Base-by-base conservation (phyloP, 2,329 filamentous ascomycete genomes). In the Diaporthe batatas region DNA sequence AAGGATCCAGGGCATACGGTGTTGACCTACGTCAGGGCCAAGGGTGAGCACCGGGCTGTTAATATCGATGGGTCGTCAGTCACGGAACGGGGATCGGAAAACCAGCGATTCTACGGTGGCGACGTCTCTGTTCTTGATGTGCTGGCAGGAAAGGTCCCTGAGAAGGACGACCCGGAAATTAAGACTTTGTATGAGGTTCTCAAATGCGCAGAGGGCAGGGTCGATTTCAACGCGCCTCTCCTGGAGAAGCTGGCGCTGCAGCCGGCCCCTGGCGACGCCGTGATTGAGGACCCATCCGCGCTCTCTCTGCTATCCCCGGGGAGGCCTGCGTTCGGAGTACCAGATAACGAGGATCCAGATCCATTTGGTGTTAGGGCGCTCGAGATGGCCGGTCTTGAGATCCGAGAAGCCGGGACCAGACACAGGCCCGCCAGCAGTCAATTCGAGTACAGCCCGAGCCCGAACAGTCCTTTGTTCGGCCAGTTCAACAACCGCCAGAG, bases 281-380 rank as follows among this genome's bases (percentile, higher is more conserved):
- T 86, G 73, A 87, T 90, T 75, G 86, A 88, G 64, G 84, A 88
- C 0, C 81, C 75, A 65, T 42, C 71, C 18, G 57, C 47, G 32
- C 73, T 79, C 72, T 76, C 80, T 32, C 78, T 77, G 68, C 76
- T 71, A 25, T 81, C 79, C 71, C 87, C 80, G 62, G 84, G 77
- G 75, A 82, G 73, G 10, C 77, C 86, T 39, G 84, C 84, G 2
- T 98, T 98, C 83, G 95, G 95, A 2, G 86, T 98, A 21, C 95
- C 94, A 0, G 91, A 92, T 75, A 83, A 86, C 4, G 91, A 95
- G 70, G 96, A 98, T 77, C 95, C 95, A 0, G 96, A 98, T 80
- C 96, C 96, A 0, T 98, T 94, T 79, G 96, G 96, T 32, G 93
- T 98, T 34, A 89, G 95, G 75, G 95, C 96, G 10, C 84, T 98